Evolutionary conservation across 495 filamentous ascomycete species (phyloP).

Genomic region (Pseudomonodictys pantanalensis): DNA sequence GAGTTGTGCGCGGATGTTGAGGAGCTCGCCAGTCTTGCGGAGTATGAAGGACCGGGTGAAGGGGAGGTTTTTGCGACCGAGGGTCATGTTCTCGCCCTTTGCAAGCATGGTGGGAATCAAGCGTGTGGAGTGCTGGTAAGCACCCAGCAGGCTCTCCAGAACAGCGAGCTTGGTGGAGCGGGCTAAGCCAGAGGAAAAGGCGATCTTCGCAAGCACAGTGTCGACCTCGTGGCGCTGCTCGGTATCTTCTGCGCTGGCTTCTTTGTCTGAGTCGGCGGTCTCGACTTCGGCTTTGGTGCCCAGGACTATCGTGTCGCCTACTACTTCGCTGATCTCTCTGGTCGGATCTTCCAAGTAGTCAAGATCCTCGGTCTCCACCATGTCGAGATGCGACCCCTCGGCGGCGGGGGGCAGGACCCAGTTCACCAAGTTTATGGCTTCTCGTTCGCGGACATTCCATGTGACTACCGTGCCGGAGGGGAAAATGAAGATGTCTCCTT

Average conservation of each 20-base stretch:
- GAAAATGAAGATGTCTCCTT: slow-evolving; percentile 93
- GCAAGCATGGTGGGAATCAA: slow-evolving; percentile 72
- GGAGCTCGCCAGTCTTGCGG: slow-evolving; percentile 89
- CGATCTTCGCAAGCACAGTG: slow-evolving; percentile 86
- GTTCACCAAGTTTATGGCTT: slow-evolving; percentile 69
- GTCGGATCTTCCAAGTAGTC: slow-evolving; percentile 77
- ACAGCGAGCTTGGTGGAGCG: slow-evolving; percentile 95
- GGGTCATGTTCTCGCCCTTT: slow-evolving; percentile 49
- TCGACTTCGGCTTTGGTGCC: slow-evolving; percentile 60
- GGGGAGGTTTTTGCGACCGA: slow-evolving; percentile 46
- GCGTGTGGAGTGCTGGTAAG: slow-evolving; percentile 81
- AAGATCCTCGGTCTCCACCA: slow-evolving; percentile 81
- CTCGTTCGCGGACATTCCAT: slow-evolving; percentile 75
- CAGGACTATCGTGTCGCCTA: slow-evolving; percentile 84
- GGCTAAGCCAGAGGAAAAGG: slow-evolving; percentile 93
- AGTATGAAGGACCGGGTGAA: slow-evolving; percentile 78
- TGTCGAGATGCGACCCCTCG: slow-evolving; percentile 64
- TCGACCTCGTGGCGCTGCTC: slow-evolving; percentile 53
- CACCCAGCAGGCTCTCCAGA: slow-evolving; percentile 74
- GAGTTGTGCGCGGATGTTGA: slow-evolving; percentile 83
- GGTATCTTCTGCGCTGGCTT: slow-evolving; percentile 33
- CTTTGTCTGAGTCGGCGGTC: slow-evolving; percentile 12
- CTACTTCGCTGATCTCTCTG: slow-evolving; percentile 72
- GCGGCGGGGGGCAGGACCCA: slow-evolving; percentile 72
- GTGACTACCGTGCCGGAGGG: slow-evolving; percentile 92